A percentile compares a stretch with the other conserved stretches of the same genome.
These are phyloP conservation scores for Xylaria hypoxylon DNA, from an alignment of 2,329 filamentous ascomycete genomes.

Conservation along the genomic window DNA sequence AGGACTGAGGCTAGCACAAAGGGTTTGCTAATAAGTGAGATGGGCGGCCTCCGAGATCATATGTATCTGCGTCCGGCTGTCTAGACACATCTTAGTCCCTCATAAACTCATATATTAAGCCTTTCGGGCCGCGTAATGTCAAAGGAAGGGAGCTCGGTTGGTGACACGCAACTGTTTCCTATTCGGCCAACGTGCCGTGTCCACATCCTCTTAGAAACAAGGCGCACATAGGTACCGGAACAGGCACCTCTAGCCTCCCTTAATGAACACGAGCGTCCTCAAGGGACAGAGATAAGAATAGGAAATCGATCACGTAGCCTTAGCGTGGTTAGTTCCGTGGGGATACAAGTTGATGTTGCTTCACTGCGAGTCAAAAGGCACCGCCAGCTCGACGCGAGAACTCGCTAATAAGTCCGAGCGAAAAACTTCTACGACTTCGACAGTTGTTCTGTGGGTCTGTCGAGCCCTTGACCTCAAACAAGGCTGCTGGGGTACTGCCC, in stretches of 20 bases:
- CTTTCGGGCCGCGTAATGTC: conserved; percentile 39
- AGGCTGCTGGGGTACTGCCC: conserved; percentile 45
- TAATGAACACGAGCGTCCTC: conserved; percentile 2
- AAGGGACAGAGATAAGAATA: conserved; percentile 13
- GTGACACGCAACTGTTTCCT: conserved; percentile 41
- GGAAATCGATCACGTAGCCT: conserved; percentile 7
- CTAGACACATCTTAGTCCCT: conserved; percentile 19
- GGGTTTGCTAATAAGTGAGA: conserved; percentile 26
- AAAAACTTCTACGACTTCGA: conserved; percentile 53
- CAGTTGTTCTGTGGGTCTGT: conserved; percentile 56
- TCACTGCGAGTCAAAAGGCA: neutral
- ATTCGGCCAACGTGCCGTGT: conserved; percentile 37
- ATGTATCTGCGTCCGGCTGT: conserved; percentile 40
- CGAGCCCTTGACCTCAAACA: conserved; percentile 41
- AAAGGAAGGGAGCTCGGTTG: conserved; percentile 31
- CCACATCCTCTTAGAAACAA: conserved; percentile 27
- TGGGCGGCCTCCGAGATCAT: conserved; percentile 44
- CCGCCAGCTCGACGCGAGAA: conserved; percentile 6
- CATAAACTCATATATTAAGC: conserved; percentile 38
- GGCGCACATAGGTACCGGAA: conserved; percentile 28
- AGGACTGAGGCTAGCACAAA: conserved; percentile 31
- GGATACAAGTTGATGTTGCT: conserved; percentile 7
- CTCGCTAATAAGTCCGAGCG: conserved; percentile 17
- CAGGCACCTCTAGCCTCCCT: conserved; percentile 24
- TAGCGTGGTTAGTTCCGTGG: conserved; percentile 17